These are phyloP conservation scores for Abrus pulchellus DNA, from an alignment of 306 rosid species.

Conservation along the genomic window DNA sequence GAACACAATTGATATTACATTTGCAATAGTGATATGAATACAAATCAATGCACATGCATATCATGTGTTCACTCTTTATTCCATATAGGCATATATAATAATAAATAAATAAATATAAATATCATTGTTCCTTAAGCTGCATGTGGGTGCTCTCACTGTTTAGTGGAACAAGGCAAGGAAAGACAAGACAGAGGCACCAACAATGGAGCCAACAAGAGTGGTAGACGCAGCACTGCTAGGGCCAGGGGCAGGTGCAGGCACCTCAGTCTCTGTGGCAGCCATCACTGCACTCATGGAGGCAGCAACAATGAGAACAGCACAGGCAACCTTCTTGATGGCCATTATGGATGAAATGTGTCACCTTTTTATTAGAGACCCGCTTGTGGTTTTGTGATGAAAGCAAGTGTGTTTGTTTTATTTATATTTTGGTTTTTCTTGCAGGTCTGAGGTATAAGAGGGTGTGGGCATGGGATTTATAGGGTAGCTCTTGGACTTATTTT, in stretches of 20 bases:
- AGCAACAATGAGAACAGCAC: constrained; percentile 52
- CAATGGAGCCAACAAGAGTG: constrained; percentile 57
- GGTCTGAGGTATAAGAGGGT: constrained; percentile 26
- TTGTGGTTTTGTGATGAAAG: not conserved
- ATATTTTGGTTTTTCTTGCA: not conserved
- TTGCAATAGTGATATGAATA: too few species aligned
- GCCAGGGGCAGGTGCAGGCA: constrained; percentile 49
- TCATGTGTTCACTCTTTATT: constrained; percentile 20
- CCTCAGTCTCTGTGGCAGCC: constrained; percentile 39
- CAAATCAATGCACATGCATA: not conserved
- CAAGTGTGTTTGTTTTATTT: not conserved
- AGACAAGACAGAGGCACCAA: constrained; percentile 65
- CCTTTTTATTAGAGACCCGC: constrained; percentile 35
- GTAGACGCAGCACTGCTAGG: constrained; percentile 53
- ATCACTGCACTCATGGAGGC: constrained; percentile 55
- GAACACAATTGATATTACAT: constrained; percentile 17
- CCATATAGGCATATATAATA: not conserved
- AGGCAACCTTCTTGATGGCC: constrained; percentile 59
- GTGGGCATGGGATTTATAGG: constrained; percentile 30
- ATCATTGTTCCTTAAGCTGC: not conserved
- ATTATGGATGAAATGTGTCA: constrained; percentile 22
- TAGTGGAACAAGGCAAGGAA: constrained; percentile 62
- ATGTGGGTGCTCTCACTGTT: not conserved
- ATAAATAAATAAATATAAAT: not conserved
- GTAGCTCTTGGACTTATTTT: constrained; percentile 24